These are phyloP conservation scores for Plasmodium vivax DNA, from an alignment of 169 alveolate genomes.

Conservation along the genomic window DNA sequence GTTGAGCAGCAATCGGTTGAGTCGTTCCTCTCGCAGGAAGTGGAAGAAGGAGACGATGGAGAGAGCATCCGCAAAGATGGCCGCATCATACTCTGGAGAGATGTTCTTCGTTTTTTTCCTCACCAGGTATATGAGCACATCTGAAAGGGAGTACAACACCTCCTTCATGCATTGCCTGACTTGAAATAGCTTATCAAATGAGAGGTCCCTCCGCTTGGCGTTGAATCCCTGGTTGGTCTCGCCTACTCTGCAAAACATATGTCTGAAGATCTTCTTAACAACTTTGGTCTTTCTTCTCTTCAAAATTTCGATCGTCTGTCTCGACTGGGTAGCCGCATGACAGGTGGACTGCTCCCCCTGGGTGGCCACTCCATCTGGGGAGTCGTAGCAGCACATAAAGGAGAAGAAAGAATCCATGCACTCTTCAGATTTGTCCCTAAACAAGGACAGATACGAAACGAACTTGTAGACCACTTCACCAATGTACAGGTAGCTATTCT, in stretches of 20 bases:
- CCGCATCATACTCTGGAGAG: background rate
- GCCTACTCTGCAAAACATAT: background rate
- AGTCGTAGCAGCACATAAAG: background rate
- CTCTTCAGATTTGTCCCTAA: constrained; percentile 10
- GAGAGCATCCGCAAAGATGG: background rate
- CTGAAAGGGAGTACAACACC: background rate
- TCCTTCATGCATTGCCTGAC: constrained; percentile 16
- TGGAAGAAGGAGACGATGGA: constrained; percentile 21
- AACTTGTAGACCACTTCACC: constrained; percentile 56
- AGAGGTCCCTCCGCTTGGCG: background rate
- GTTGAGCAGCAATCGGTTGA: background rate
- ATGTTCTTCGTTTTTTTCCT: background rate
- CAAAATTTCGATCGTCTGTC: background rate
- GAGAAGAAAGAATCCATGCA: background rate
- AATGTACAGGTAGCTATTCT: constrained; percentile 5
- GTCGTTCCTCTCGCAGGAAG: constrained; percentile 7
- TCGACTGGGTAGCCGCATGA: background rate
- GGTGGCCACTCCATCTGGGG: background rate
- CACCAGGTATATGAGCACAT: background rate
- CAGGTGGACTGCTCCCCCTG: background rate
- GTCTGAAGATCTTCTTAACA: background rate
- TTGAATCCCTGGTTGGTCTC: background rate
- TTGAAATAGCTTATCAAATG: constrained; percentile 11
- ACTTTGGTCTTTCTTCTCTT: background rate
- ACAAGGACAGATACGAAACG: constrained; percentile 4